Conservation (phyloP, 2,329 filamentous ascomycete genomes). For the Annulohypoxylon truncatum region DNA sequence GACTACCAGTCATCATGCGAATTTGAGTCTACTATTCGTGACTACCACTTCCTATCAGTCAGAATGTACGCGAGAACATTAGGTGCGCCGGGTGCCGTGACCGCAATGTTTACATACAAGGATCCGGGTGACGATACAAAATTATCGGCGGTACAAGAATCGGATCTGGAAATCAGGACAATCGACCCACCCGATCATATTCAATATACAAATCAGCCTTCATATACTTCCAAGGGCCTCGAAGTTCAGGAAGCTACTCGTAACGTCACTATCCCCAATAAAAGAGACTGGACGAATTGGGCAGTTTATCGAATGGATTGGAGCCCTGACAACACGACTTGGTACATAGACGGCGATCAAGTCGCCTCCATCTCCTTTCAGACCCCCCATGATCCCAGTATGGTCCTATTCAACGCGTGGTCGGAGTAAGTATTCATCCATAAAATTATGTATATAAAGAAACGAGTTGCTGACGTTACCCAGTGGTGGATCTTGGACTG, state of each 20-base stretch:
- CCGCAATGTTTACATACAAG: constrained; percentile 66
- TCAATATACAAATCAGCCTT: constrained; percentile 72
- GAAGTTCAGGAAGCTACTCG: constrained; percentile 60
- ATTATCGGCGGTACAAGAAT: constrained; percentile 59
- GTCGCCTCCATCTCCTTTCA: constrained; percentile 66
- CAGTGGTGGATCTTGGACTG: constrained; percentile 66
- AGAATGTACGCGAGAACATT: constrained; percentile 64
- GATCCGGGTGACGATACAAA: constrained; percentile 51
- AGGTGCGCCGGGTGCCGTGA: constrained; percentile 61
- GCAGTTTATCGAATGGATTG: constrained; percentile 70
- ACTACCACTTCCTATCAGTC: constrained; percentile 57
- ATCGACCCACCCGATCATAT: constrained; percentile 57
- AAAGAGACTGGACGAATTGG: constrained; percentile 64
- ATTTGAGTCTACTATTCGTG: constrained; percentile 55
- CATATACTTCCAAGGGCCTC: constrained; percentile 58
- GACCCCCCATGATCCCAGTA: constrained; percentile 63
- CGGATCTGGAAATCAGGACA: constrained; percentile 66
- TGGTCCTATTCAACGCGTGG: constrained; percentile 70
- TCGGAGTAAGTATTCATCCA: constrained; percentile 54
- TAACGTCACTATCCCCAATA: constrained; percentile 60
- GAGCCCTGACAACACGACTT: constrained; percentile 63
- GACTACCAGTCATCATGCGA: constrained; percentile 62
- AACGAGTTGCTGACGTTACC: constrained; percentile 18
- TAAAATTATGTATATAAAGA: not conserved
- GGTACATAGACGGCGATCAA: constrained; percentile 65